phyloP scores from a whole-genome alignment of 176 grass and related monocot genomes.

The Paspalum vaginatum region DNA sequence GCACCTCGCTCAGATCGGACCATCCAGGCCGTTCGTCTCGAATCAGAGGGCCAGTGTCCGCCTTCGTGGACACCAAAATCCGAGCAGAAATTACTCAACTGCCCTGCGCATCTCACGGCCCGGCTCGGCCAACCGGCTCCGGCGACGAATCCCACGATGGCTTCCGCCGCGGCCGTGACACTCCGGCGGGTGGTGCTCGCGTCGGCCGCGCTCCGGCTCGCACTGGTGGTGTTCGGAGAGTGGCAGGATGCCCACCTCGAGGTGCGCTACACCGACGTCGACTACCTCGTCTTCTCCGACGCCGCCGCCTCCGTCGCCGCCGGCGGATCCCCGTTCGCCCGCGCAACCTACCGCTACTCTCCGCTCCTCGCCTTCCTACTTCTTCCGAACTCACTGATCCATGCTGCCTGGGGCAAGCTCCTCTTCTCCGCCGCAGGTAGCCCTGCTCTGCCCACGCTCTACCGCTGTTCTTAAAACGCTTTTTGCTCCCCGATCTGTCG shows the following conservation, averaged over 20 bases:
- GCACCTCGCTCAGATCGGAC: not conserved
- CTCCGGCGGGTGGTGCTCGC: conserved; percentile 55
- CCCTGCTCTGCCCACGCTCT: not conserved
- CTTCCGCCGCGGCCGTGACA: conserved; percentile 19
- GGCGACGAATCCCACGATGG: conserved; percentile 38
- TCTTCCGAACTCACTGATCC: conserved; percentile 73
- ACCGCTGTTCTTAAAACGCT: not conserved
- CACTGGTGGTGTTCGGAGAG: conserved; percentile 65
- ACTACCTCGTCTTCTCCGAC: conserved; percentile 97
- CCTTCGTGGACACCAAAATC: not conserved
- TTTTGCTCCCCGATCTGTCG: not conserved
- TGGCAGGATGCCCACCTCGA: conserved; percentile 96
- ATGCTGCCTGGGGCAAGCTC: conserved; percentile 79
- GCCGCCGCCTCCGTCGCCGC: conserved; percentile 68
- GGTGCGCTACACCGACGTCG: conserved; percentile 89
- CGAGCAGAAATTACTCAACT: conserved; percentile 28
- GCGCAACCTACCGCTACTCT: conserved; percentile 84
- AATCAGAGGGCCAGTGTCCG: not conserved
- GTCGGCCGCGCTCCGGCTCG: conserved; percentile 58
- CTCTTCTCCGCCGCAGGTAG: conserved; percentile 90
- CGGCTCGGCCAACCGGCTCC: not conserved
- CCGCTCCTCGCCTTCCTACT: conserved; percentile 86
- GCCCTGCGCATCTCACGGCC: conserved; percentile 13
- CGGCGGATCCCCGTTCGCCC: conserved; percentile 81
- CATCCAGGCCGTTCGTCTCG: not conserved